Evolutionary conservation across 192 early-diverging fungal species (phyloP).

Genomic region (Gigaspora rosea): DNA sequence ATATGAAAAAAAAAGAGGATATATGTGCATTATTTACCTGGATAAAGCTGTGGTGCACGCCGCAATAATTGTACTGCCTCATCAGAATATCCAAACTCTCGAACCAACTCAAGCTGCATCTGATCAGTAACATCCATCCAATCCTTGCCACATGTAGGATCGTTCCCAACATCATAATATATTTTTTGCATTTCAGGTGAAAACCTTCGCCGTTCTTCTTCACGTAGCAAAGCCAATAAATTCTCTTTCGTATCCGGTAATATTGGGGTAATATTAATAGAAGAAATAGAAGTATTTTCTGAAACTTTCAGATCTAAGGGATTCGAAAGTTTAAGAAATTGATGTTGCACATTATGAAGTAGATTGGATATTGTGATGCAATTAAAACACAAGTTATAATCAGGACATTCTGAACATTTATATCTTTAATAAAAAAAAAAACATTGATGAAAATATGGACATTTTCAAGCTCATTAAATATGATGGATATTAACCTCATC

Average conservation of each 20-base stretch:
- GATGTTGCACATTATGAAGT: conserved; percentile 10
- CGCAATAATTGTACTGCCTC: no score
- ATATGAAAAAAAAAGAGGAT: no score
- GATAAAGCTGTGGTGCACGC: no score
- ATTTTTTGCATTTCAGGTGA: conserved; percentile 29
- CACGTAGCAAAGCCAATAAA: conserved; percentile 14
- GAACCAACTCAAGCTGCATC: no score
- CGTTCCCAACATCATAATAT: no score
- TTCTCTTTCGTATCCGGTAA: conserved; percentile 18
- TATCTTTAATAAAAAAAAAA: not conserved
- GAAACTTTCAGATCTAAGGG: conserved; percentile 20
- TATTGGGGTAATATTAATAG: conserved; percentile 22
- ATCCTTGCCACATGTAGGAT: no score
- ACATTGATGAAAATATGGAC: not conserved
- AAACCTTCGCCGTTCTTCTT: conserved; percentile 22
- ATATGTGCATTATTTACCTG: no score
- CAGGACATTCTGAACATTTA: not conserved
- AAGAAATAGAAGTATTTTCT: not conserved
- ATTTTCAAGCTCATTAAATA: not conserved
- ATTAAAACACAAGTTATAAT: conserved; percentile 21
- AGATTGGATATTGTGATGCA: conserved; percentile 20
- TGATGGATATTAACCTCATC: conserved; percentile 6
- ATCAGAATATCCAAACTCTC: no score
- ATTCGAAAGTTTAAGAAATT: conserved; percentile 4
- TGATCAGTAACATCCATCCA: no score